These are phyloP conservation scores for Cryptococcus sp. DNA, from an alignment of 1,284 basidiomycete genomes.

Conservation along the genomic window DNA sequence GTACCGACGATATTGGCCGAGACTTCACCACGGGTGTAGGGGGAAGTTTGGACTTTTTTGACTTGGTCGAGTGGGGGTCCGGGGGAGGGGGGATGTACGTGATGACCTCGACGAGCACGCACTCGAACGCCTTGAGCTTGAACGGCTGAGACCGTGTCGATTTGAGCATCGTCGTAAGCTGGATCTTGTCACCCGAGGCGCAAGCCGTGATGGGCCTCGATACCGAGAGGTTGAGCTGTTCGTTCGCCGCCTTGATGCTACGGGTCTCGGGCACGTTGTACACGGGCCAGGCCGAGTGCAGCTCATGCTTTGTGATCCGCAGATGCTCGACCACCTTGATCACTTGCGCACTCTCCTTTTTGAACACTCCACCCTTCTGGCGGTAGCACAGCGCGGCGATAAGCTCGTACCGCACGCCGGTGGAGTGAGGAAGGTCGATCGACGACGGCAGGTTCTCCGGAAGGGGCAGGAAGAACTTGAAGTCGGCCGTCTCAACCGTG, in stretches of 20 bases:
- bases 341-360: constrained; percentile 61
- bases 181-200: constrained; percentile 75
- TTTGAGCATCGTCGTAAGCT: constrained; percentile 62
- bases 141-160: constrained; percentile 58
- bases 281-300: constrained; percentile 84
- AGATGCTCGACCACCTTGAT: constrained; percentile 63
- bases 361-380: constrained; percentile 75
- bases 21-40: constrained; percentile 62
- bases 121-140: constrained; percentile 73
- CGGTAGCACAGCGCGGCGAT: constrained; percentile 76
- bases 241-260: constrained; percentile 57
- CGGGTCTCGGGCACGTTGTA: constrained; percentile 74
- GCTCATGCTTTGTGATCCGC: constrained; percentile 81
- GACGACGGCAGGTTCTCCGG: constrained; percentile 80
- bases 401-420: constrained; percentile 80
- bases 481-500: constrained; percentile 57
- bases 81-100: constrained; percentile 37
- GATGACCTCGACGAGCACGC: constrained; percentile 69
- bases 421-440: constrained; percentile 67
- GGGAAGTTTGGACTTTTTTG: constrained; percentile 56
- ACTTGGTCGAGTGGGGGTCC: constrained; percentile 22
- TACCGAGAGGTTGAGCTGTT: constrained; percentile 64
- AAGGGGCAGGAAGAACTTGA: constrained; percentile 77
- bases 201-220: constrained; percentile 67
- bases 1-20: constrained; percentile 15